Conservation (phyloP, 2,329 filamentous ascomycete species). For the Parastagonospora avenae region DNA sequence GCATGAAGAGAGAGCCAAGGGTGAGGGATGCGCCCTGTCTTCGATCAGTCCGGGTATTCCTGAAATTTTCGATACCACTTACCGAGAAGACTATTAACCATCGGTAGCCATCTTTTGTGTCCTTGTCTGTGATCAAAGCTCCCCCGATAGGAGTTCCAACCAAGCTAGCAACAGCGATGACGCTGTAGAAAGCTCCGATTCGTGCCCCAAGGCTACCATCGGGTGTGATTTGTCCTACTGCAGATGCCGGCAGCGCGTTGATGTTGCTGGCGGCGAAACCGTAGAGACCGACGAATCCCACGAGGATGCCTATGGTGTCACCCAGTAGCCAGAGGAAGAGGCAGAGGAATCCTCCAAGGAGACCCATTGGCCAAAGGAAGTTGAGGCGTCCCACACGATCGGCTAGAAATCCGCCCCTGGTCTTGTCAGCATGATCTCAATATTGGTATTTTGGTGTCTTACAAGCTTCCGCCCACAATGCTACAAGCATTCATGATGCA, state of each 20-base stretch:
- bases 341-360: constrained; percentile 50
- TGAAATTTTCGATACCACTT: background rate
- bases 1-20: constrained; percentile 23
- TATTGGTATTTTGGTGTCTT: constrained; percentile 43
- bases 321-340: constrained; percentile 62
- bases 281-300: constrained; percentile 70
- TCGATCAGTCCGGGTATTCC: background rate
- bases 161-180: constrained; percentile 67
- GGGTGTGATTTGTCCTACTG: constrained; percentile 73
- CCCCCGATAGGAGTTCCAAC: constrained; percentile 72
- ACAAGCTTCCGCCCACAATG: constrained; percentile 58
- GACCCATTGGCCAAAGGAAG: constrained; percentile 57
- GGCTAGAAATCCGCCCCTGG: constrained; percentile 55
- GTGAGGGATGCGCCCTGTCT: constrained; percentile 19
- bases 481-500: constrained; percentile 56
- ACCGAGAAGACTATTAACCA: constrained; percentile 36
- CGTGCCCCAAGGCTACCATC: constrained; percentile 72
- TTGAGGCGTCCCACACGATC: constrained; percentile 62
- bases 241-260: constrained; percentile 65
- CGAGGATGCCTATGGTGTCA: constrained; percentile 59
- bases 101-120: constrained; percentile 24
- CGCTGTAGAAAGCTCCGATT: constrained; percentile 67
- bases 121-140: constrained; percentile 29
- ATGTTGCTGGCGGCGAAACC: constrained; percentile 72
- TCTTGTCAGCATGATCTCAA: constrained; percentile 41